phyloP scores from a whole-genome alignment of 352 stramenopile genomes.

The Globisporangium heterothallicum region DNA sequence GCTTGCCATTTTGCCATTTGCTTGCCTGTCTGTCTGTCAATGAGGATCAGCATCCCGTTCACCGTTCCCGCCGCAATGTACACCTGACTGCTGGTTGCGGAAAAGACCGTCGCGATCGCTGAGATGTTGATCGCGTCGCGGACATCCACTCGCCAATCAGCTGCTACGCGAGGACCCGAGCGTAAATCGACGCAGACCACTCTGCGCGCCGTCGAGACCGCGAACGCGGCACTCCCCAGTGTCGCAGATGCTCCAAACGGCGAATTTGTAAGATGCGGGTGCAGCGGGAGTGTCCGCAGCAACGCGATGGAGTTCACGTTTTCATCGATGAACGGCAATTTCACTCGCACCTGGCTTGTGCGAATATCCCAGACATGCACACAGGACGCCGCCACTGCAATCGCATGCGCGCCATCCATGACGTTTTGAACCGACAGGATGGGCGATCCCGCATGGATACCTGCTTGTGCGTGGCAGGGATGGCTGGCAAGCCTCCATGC shows the following conservation, averaged over 20 bases:
- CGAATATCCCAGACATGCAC: conserved; percentile 68
- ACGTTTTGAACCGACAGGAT: conserved; percentile 20
- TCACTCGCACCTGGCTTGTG: conserved; percentile 52
- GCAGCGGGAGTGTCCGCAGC: conserved; percentile 17
- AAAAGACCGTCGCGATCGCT: conserved; percentile 29
- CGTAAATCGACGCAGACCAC: conserved; percentile 48
- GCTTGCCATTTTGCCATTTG: conserved; percentile 51
- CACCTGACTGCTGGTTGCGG: conserved; percentile 11
- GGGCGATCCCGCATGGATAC: conserved; percentile 22
- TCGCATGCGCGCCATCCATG: conserved; percentile 26
- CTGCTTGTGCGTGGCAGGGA: conserved; percentile 21
- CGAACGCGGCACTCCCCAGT: conserved; percentile 34
- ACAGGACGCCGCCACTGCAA: conserved; percentile 33
- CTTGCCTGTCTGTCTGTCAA: conserved; percentile 50
- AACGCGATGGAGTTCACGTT: conserved; percentile 35
- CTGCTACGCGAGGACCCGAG: conserved; percentile 36
- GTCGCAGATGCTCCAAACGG: not conserved
- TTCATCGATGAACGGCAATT: conserved; percentile 50
- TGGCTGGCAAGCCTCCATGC: conserved; percentile 60
- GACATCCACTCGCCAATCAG: conserved; percentile 55
- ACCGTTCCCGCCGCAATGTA: conserved; percentile 39
- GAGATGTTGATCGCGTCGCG: conserved; percentile 33
- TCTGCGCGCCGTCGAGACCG: conserved; percentile 39
- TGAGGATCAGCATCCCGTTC: conserved; percentile 35
- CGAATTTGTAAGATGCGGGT: not conserved